Base-by-base conservation (phyloP, 108 stramenopile species). In the Fistulifera pelliculosa region DNA sequence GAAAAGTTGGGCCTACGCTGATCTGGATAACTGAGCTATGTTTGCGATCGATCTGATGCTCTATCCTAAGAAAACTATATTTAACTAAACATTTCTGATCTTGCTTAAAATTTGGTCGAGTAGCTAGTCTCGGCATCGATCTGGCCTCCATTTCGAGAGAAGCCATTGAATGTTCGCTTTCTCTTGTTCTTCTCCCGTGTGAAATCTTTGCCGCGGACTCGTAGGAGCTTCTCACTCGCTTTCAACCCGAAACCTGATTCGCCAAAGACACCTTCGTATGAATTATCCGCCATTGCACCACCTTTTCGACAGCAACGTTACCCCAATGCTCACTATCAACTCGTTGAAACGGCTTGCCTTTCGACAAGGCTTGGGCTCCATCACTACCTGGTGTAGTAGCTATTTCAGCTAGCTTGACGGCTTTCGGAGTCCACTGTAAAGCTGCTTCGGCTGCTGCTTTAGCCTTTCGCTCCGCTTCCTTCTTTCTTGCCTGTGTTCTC, bases 171-270 rank as follows among this genome's bases (percentile, higher is more conserved):
- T 0, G 77, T 80, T 40, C 98, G 74, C 78, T 99, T 99, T 64
- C 92, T 75, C 72, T 99, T 99, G 24, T 93, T 99, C 76, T 99
- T 99, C 75, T 99, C 99, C 49, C 97, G 94, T 48, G 91, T 83
- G 58, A 99, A 99, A 54, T 96, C 93, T 65, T 96, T 98, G 19
- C 99, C 99, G 24, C 94, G 75, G 6, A 96, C 95, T 38, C 80
- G 70, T 56, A 96, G 52, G 25, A 99, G 71, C 54, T 93, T 96
- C 59, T 95, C 81, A 49, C 79, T 91, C 1, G 98, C 94, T 59
- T 81, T 92, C 24, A 80, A 74, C 35, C 99, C 99, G 70, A 90
- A 99, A 22, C 99, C 99, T n/a, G 73, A 61, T 12, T 71, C 60
- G 27, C 99, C 98, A 64, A 98, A 99, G 0, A 90, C 79, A 14